Base-by-base conservation (phyloP, 2,329 filamentous ascomycete genomes). In the Calonectria hongkongensis region DNA sequence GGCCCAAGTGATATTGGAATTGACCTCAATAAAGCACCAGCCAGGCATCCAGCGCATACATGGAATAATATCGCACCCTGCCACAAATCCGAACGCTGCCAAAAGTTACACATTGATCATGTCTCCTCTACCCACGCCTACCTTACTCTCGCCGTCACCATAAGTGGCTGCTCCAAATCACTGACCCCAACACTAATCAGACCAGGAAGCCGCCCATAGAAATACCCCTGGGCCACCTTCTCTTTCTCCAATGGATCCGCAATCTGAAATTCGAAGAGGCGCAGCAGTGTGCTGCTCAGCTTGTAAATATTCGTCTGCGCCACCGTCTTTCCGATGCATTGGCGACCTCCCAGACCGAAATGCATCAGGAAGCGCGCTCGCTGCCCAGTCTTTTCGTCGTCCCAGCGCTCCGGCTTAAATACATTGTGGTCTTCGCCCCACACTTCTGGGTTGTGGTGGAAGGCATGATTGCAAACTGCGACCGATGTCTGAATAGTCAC, bases 221-320 rank as follows among this genome's bases (percentile, higher is more conserved):
- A 73, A 9, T 18, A 56, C 4, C 72, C 72, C 7, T 36, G 25
- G 4, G 47, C 58, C 33, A 54, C 72, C 33, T 65, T 28, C 21
- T 50, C 48, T 6, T 58, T 67, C 67, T 74, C 70, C 9, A 28
- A 39, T 1, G 36, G 18, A 33, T 74, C 73, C n/a, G 70, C 73
- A 7, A 74, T 39, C 54, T 68, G 28, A 39, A 74, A 74, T 36
- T 70, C 62, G n/a, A 74, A 74, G 3, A 63, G 51, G 0, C 56
- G 54, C n/a, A 74, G 36, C 2, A 74, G 41, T 4, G 73, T 74
- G 48, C 66, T 66, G 36, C 58, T 50, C 33, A 73, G 45, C 21
- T 74, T 74, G 39, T 74, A 74, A 45, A 74, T 74, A 25, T 73
- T 74, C 0, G 73, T 73, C 62, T 72, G 70, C 27, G 70, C 73